Evolutionary conservation across 2,329 filamentous ascomycete genomes (phyloP).

Genomic region (Daldinia eschscholtzii): DNA sequence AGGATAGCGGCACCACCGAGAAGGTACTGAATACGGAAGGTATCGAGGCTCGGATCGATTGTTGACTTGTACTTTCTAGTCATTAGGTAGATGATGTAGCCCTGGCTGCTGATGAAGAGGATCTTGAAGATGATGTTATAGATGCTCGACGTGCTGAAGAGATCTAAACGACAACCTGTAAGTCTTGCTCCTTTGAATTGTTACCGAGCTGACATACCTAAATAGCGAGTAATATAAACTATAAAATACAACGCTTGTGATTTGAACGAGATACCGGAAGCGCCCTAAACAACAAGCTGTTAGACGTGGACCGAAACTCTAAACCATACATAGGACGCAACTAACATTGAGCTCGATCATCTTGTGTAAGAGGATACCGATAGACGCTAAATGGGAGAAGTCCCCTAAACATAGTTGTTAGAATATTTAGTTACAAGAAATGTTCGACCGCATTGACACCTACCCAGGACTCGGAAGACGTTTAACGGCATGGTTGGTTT

Average conservation of each 20-base stretch:
- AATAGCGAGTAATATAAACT: constrained; percentile 93
- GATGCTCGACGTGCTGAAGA: constrained; percentile 84
- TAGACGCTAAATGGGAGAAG: constrained; percentile 93
- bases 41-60: constrained; percentile 96
- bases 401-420: constrained; percentile 73
- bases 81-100: constrained; percentile 98
- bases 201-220: constrained; percentile 66
- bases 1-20: constrained; percentile 83
- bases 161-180: constrained; percentile 66
- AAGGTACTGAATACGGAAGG: constrained; percentile 96
- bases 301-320: constrained; percentile 39
- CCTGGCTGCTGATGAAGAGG: constrained; percentile 89
- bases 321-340: constrained; percentile 31
- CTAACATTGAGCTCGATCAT: constrained; percentile 92
- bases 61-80: constrained; percentile 97
- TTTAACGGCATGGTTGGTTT: constrained; percentile 64
- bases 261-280: constrained; percentile 98
- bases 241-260: constrained; percentile 95
- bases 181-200: constrained; percentile 16
- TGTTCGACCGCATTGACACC: constrained; percentile 43
- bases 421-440: constrained; percentile 29
- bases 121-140: constrained; percentile 98
- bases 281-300: constrained; percentile 74
- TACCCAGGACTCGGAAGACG: constrained; percentile 70
- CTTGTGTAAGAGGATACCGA: constrained; percentile 95